These are phyloP conservation scores for Calvatia gigantea DNA, from an alignment of 768 basidiomycete species.

Conservation along the genomic window DNA sequence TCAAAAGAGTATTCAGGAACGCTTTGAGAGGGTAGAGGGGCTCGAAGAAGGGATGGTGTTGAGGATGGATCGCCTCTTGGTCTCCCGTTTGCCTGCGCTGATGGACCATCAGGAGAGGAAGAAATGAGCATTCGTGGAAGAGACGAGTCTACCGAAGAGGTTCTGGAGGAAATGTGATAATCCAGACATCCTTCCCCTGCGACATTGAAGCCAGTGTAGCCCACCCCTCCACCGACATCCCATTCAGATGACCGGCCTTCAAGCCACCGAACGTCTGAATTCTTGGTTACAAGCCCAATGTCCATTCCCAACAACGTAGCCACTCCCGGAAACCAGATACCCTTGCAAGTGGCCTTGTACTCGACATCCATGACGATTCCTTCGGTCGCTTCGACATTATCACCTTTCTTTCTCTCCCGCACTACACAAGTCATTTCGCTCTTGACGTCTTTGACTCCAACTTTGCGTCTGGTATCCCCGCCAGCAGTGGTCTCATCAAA, in stretches of 20 bases:
- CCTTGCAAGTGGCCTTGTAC: conserved; percentile 71
- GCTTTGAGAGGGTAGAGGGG: conserved; percentile 63
- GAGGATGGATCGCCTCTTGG: conserved; percentile 42
- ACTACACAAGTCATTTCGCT: conserved; percentile 65
- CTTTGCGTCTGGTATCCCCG: conserved; percentile 57
- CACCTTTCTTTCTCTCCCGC: conserved; percentile 43
- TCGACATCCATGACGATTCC: conserved; percentile 64
- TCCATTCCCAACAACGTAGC: conserved; percentile 81
- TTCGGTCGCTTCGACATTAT: conserved; percentile 33
- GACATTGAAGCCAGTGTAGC: conserved; percentile 71
- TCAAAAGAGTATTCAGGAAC: conserved; percentile 79
- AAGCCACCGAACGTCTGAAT: conserved; percentile 68
- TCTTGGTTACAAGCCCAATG: conserved; percentile 62
- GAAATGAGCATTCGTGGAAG: conserved; percentile 20
- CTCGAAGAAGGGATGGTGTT: conserved; percentile 66
- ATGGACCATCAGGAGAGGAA: conserved; percentile 15
- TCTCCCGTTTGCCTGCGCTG: conserved; percentile 15
- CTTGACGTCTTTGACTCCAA: conserved; percentile 65
- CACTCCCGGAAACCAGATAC: conserved; percentile 80
- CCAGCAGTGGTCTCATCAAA: conserved; percentile 38
- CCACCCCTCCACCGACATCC: conserved; percentile 59
- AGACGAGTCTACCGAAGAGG: conserved; percentile 47
- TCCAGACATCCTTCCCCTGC: conserved; percentile 34
- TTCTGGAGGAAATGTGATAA: conserved; percentile 32
- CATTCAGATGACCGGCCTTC: conserved; percentile 48